Evolutionary conservation across 129 eudicot genomes (phyloP), one percentile per base, ranked within the genome.

Genomic region (Centaurea solstitialis): DNA sequence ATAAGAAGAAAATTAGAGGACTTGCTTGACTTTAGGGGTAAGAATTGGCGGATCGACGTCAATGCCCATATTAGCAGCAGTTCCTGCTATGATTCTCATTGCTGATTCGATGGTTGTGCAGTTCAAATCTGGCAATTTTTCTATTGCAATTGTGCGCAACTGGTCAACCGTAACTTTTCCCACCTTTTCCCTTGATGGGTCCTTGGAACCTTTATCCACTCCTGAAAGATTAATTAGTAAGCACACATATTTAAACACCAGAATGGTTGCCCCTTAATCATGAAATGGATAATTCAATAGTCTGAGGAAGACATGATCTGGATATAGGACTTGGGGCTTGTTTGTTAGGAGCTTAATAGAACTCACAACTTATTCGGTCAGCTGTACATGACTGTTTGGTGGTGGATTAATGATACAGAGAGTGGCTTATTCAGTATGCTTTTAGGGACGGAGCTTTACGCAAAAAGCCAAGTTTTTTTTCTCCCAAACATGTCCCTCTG

Each of bases 41-140:
- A 96, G 99, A 79, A 96, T 59, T 7, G 99, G 99, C 40, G 99
- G 99, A 69, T 96, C 97, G n/a, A 96, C 77, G 40, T 96, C 99
- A 7, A 94, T 88, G 65, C 99, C 99, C 99, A 94, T 94, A 66
- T 94, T 94, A 37, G 99, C 97, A 41, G 99, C 99, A 22, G 99
- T 94, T 73, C 99, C 99, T 66, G 99, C 99, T 74, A 94, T 94
- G 57, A 94, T 93, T 80, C 97, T 89, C 98, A 93, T 93, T 75
- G 99, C 99, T n/a, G 99, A 96, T 84, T 96, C 99, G 3, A 96
- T 74, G 74, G 75, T 89, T 6, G 97, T 68, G 84, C 99, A 96
- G 83, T 96, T 96, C 85, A 96, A 82, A 82, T 93, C 99, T 15
- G 98, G 99, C 83, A 96, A 82, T 82, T 96, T 96, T 85, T 96